Evolutionary conservation across 257 asterid genomes (phyloP), one percentile per base, ranked within the genome.

Genomic region (Solanum rostratum): DNA sequence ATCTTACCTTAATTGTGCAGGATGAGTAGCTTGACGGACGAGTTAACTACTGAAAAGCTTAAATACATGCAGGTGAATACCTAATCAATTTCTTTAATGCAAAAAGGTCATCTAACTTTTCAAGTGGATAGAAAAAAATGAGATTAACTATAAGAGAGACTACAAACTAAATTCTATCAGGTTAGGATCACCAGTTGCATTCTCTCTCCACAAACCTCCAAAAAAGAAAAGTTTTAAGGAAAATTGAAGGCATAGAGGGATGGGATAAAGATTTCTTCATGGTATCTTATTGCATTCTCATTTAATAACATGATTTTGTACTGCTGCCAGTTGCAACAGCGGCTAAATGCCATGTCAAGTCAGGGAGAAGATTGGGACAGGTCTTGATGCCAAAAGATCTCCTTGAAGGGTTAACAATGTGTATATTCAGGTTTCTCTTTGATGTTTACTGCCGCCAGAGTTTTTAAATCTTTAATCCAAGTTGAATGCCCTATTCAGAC

Each of bases 21-120:
- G 94, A 91, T 92, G 96, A 90, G 66, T 88, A 88, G 89, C 91
- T 88, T 95, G 96, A 94, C 97, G 1, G 96, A 94, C 63, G 99
- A 96, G 87, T 93, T 96, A 91, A 93, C 89, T 71, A 82, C 92
- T 5, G 99, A 96, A 86, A 96, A 86, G 86, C 84, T 91, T 4
- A 96, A 93, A 88, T 90, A 92, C 87, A 85, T 83, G 92, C 98
- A 94, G 86, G 99, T 95, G 88, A 91, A 27, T 76, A 5, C 82
- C 62, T 76, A 27, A 49, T 76, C 12, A 22, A 2, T 76, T 49
- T 76, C 16, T 27, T 76, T 27, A 8, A 27, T 27, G 27, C 62
- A 49, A 59, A 69, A 33, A 46, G 5, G 43, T 49, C 81, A 49
- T 49, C 43, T 76, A 76, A 49, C 81, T 46, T 8, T 49, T 49